Percentiles rank a stretch among this genome's conserved stretches.
Conservation (phyloP, 1,284 basidiomycete genomes). For the Athelia psychrophila region DNA sequence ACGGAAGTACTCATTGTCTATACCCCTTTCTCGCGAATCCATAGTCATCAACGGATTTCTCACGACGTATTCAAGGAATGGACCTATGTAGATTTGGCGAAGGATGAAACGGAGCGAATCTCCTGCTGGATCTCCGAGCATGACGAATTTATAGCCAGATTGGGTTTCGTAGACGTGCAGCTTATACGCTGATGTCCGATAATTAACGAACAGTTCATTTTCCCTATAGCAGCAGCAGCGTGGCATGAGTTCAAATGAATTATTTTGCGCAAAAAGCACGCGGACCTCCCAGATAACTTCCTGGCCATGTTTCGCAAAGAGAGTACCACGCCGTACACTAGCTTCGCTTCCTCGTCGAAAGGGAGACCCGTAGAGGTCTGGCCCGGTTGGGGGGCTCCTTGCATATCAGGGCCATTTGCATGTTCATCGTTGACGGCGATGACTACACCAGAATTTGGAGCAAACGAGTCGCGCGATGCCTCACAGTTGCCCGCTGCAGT, state of each 20-base stretch:
- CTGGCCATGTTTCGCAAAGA: constrained; percentile 94
- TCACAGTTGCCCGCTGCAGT: constrained; percentile 30
- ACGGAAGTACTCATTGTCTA: constrained; percentile 92
- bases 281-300: constrained; percentile 85
- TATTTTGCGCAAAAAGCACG: constrained; percentile 9
- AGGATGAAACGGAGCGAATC: constrained; percentile 84
- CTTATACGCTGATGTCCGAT: constrained; percentile 90
- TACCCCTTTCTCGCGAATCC: constrained; percentile 77
- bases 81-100: constrained; percentile 88
- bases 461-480: constrained; percentile 62
- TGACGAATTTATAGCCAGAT: constrained; percentile 93
- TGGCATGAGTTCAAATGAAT: not conserved
- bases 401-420: constrained; percentile 32
- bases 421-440: constrained; percentile 59
- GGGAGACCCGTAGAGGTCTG: constrained; percentile 56
- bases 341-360: constrained; percentile 97
- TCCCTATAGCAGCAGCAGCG: constrained; percentile 34
- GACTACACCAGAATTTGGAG: constrained; percentile 60
- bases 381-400: constrained; percentile 19
- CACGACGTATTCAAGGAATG: constrained; percentile 92
- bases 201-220: constrained; percentile 89
- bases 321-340: constrained; percentile 95
- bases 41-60: constrained; percentile 85
- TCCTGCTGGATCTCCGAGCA: constrained; percentile 84
- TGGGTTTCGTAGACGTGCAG: constrained; percentile 91